phyloP scores from a whole-genome alignment of 495 filamentous ascomycete genomes.

The Gamarada debralockiae region DNA sequence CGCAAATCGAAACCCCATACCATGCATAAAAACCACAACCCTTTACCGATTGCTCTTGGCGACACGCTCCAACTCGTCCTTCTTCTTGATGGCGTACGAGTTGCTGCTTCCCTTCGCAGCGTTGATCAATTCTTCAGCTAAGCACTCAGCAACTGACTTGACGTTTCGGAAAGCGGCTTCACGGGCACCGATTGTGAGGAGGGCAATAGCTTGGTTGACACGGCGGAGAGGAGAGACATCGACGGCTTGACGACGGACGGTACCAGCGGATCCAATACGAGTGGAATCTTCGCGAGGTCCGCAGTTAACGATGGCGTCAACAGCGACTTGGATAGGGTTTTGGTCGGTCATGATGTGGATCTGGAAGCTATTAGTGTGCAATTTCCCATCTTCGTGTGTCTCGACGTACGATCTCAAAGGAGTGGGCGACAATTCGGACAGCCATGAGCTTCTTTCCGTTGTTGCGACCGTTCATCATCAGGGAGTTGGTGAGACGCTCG shows the following conservation, averaged over 20 bases:
- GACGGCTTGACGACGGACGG: slow-evolving; percentile 98
- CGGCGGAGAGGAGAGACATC: slow-evolving; percentile 99
- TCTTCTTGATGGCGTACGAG: slow-evolving; percentile 99
- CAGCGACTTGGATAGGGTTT: slow-evolving; percentile 99
- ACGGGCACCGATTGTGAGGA: slow-evolving; percentile 94
- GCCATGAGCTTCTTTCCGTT: slow-evolving; percentile 99
- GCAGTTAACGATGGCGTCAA: slow-evolving; percentile 99
- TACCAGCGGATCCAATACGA: slow-evolving; percentile 98
- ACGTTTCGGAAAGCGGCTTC: slow-evolving; percentile 98
- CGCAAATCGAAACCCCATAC: slow-evolving; percentile 26
- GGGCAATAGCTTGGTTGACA: slow-evolving; percentile 98
- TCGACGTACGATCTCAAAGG: slow-evolving; percentile 93
- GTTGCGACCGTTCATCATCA: slow-evolving; percentile 99
- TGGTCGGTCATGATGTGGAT: slow-evolving; percentile 99
- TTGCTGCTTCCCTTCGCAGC: slow-evolving; percentile 99
- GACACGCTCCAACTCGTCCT: slow-evolving; percentile 99
- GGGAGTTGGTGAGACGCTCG: slow-evolving; percentile 99
- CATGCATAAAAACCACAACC: slow-evolving; percentile 27
- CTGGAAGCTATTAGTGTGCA: slow-evolving; percentile 41
- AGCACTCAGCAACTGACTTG: slow-evolving; percentile 97
- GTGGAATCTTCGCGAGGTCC: slow-evolving; percentile 99
- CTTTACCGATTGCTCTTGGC: slow-evolving; percentile 98
- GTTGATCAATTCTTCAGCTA: slow-evolving; percentile 99
- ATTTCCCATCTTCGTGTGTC: background rate
- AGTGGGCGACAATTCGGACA: slow-evolving; percentile 96